Base-by-base conservation (phyloP, 108 stramenopile genomes). In the Cyclotella choctawhatcheeana region DNA sequence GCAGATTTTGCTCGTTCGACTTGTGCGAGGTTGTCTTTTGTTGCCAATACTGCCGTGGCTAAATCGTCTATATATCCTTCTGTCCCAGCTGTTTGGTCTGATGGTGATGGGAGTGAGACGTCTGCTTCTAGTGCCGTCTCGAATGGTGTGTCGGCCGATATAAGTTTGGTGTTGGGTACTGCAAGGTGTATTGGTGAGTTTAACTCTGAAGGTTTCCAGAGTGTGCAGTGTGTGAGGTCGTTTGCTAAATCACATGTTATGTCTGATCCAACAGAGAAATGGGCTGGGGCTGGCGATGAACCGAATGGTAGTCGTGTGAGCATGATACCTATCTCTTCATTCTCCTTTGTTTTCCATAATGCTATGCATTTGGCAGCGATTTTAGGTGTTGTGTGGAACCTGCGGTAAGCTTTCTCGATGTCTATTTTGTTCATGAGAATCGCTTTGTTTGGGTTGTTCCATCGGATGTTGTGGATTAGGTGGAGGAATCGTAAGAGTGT, bases 391-490 rank as follows among this genome's bases (percentile, higher is more conserved):
- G 69, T 71, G 52, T 71, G 61, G 18, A 71, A 13, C 0, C 60
- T 14, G 2, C 69, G 3, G 47, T 62, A 71, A 8, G 69, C 58
- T 20, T 71, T 71, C 2, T 71, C 69, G 8, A 71, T 71, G 0
- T 71, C 69, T 2, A 45, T 40, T 51, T 71, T 71, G 69, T 61
- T 63, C 25, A 20, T 27, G 3, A 71, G 18, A 4, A 71, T 71
- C 31, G 21, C 27, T 61, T 62, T 8, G 58, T 27, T 14, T 0
- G 59, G 69, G 69, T 63, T 21, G n/a, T 51, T 34, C 16, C n/a
- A 47, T 2, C 60, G 35, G 13, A 71, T 63, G 58, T 60, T 22
- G n/a, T 63, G 61, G 26, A 71, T 71, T 14, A 47, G 24, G 26
- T 71, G 69, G n/a, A 61, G 47, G 1, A 31, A 44, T 20, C 45